A percentile compares a stretch with the other conserved stretches of the same genome.
phyloP scores from a whole-genome alignment of 371 early-diverging fungal genomes.

The Mycotypha africana region DNA sequence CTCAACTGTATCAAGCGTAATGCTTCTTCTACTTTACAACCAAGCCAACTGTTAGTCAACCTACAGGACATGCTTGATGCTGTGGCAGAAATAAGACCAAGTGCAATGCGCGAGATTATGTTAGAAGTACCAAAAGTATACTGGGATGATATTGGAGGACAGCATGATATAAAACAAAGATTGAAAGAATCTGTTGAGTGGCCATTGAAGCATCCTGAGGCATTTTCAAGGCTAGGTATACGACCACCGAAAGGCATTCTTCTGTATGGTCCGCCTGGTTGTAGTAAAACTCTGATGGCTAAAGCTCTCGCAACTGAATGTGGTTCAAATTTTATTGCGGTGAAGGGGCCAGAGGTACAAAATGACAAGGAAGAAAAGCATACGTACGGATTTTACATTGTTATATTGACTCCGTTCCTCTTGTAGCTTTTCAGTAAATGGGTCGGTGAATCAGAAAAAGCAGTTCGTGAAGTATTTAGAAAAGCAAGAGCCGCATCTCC shows the following conservation, averaged over 20 bases:
- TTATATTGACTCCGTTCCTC: not conserved
- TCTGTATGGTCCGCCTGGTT: constrained; percentile 98
- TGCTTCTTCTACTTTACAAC: constrained; percentile 6
- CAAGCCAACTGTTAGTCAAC: constrained; percentile 14
- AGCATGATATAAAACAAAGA: constrained; percentile 89
- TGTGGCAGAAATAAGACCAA: constrained; percentile 75
- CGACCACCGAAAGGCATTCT: constrained; percentile 95
- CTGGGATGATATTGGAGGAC: constrained; percentile 98
- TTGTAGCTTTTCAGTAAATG: constrained; percentile 89
- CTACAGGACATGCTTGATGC: constrained; percentile 49
- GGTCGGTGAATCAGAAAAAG: constrained; percentile 98
- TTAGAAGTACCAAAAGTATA: constrained; percentile 93
- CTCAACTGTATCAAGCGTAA: constrained; percentile 70
- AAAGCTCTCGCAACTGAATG: constrained; percentile 97
- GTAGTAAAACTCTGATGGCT: constrained; percentile 97
- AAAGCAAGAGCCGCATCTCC: constrained; percentile 94
- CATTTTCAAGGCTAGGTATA: constrained; percentile 84
- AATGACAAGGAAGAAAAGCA: not conserved
- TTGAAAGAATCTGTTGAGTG: constrained; percentile 98
- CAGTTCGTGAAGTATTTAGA: constrained; percentile 90
- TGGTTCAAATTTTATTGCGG: constrained; percentile 95
- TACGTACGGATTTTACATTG: not conserved
- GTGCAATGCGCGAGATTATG: constrained; percentile 95
- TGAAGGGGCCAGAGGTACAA: constrained; percentile 94
- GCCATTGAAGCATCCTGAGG: constrained; percentile 94